Percentiles rank a stretch among this genome's conserved stretches.
These are phyloP conservation scores for Xylaria longipes DNA, from an alignment of 495 filamentous ascomycete species.

Conservation along the genomic window DNA sequence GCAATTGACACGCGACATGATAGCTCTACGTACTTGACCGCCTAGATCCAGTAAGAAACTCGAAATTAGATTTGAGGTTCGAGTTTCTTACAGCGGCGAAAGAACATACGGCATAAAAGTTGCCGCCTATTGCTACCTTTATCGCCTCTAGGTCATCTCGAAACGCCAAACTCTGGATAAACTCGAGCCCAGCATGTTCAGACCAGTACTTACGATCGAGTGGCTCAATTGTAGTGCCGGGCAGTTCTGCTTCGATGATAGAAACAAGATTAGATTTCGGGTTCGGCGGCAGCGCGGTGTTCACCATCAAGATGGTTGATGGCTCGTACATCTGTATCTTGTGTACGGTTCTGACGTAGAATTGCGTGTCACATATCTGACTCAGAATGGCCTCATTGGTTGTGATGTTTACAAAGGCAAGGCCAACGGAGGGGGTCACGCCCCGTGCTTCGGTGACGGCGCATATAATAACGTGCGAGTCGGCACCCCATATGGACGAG, in stretches of 20 bases:
- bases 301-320: conserved; percentile 74
- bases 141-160: conserved; percentile 77
- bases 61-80: conserved; percentile 1
- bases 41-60: conserved; percentile 53
- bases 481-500: conserved; percentile 62
- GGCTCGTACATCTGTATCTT: conserved; percentile 83
- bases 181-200: conserved; percentile 78
- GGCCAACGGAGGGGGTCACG: conserved; percentile 82
- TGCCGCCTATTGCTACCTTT: conserved; percentile 76
- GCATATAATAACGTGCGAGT: conserved; percentile 79
- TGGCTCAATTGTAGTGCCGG: conserved; percentile 60
- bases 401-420: conserved; percentile 87
- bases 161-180: conserved; percentile 80
- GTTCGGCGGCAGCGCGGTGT: conserved; percentile 64
- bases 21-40: conserved; percentile 80
- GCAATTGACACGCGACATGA: conserved; percentile 67
- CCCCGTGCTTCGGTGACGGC: conserved; percentile 90
- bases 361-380: conserved; percentile 89
- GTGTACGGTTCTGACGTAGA: conserved; percentile 81
- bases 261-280: conserved; percentile 76
- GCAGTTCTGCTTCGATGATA: conserved; percentile 74
- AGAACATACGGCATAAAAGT: conserved; percentile 90
- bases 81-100: conserved; percentile 75
- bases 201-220: conserved; percentile 89
- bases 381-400: conserved; percentile 83